phyloP scores from a whole-genome alignment of 805 yeast genomes.

The Saccharomyces jurei region DNA sequence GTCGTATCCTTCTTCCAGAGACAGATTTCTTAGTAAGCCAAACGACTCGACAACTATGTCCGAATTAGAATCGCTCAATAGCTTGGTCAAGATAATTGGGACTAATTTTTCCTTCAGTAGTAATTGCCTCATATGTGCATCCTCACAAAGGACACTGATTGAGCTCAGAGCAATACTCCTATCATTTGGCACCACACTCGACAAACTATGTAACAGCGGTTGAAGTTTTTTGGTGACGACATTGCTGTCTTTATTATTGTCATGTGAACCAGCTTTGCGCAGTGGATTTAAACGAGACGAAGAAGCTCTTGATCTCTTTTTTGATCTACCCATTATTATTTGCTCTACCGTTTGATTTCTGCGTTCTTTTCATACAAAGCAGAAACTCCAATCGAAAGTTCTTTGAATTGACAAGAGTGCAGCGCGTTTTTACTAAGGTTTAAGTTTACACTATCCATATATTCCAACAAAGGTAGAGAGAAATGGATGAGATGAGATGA shows the following conservation, averaged over 20 bases:
- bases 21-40: constrained; percentile 73
- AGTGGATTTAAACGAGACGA: constrained; percentile 33
- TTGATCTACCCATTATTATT: constrained; percentile 60
- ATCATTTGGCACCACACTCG: constrained; percentile 59
- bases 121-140: constrained; percentile 49
- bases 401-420: background rate
- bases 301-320: constrained; percentile 53
- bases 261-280: constrained; percentile 15
- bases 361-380: background rate
- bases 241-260: constrained; percentile 38
- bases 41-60: constrained; percentile 75
- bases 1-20: constrained; percentile 83
- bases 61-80: constrained; percentile 57
- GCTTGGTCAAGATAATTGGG: constrained; percentile 51
- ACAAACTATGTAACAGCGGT: constrained; percentile 60
- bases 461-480: background rate
- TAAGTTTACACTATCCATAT: constrained; percentile 1
- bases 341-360: constrained; percentile 4
- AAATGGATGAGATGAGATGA: constrained; percentile 8
- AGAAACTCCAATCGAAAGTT: background rate
- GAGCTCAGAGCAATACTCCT: constrained; percentile 71
- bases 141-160: constrained; percentile 64
- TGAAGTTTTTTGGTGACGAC: constrained; percentile 48
- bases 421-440: background rate
- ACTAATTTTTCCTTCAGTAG: constrained; percentile 68